Evolutionary conservation across 495 filamentous ascomycete genomes (phyloP), one percentile per base, ranked within the genome.

Genomic region (Xylaria nigripes): DNA sequence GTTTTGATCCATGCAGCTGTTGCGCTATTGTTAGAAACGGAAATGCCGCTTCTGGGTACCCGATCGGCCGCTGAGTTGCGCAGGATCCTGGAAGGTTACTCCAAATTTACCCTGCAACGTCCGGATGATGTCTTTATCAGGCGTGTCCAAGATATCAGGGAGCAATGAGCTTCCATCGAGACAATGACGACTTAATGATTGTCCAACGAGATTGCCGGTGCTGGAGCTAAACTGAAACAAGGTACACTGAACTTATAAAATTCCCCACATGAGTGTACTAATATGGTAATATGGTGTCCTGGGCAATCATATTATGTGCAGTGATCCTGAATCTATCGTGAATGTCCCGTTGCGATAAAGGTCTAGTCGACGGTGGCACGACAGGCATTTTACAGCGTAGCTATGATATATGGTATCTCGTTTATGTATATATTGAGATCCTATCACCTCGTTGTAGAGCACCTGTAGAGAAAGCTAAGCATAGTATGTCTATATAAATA

Each of bases 1-100:
- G 76, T 90, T 13, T 74, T 95, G 10, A 81, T 96, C 21, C 79
- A 92, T 2, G 83, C 87, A 0, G 86, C 81, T 0, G 82, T 96
- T 5, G 93, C 85, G 3, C 65, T 89, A 29, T 68, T 95, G 5
- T 71, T 79, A 3, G 64, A 68, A 19, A 68, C 61, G 16, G 74
- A 76, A 58, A 71, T 72, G 63, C 46, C 63, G 9, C 62, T 76
- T 3, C 63, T 76, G 4, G 63, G 66, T n/a, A 60, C 71, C 3
- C 62, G 60, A 23, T 66, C 56, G 0, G 46, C 60, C 2, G 55
- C 42, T 0, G 72, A 76, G 36, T 59, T 75, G 25, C 67, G 50
- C 36, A 49, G 53, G 2, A 55, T 67, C 12, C 59, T 76, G 0
- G 49, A 64, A 21, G 25, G 19, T 5, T 34, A 49, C 38, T 24